Base-by-base conservation (phyloP, 495 filamentous ascomycete species). In the Neurospora tetraspora region DNA sequence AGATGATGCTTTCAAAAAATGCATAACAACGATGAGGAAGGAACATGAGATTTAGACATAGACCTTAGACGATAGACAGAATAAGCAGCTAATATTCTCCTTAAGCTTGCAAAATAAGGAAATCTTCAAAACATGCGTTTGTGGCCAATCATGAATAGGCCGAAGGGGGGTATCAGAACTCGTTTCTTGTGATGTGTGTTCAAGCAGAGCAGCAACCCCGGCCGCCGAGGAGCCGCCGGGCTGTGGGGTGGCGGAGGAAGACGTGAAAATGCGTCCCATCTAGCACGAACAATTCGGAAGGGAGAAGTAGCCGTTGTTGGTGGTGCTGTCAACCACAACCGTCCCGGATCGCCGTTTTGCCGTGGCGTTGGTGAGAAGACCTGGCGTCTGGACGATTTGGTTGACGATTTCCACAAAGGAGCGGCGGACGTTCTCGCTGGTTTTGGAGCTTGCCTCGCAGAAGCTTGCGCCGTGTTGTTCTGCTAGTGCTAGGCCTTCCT, bases 381-480 rank as follows among this genome's bases (percentile, higher is more conserved):
- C 78, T 3, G 84, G 84, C 42, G 78, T 83, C 38, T 80, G 80
- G 38, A 89, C 82, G 69, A 90, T 87, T 71, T 74, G 76, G 71
- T 88, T 82, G 70, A 89, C 86, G 42, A 86, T 79, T 59, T 88
- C 86, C 70, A 86, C 80, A 79, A 90, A 90, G 34, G 86, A 83
- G 75, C 80, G 80, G 47, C 81, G 75, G 18, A 89, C 82, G 74
- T 87, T 86, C 76, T 87, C 83, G 40, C 86, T 76, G 39, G 86
- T 87, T 80, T 87, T 88, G 36, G 84, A 79, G 73, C 86, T 88
- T 69, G 83, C 85, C 77, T 89, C 88, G 77, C 86, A 88, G 78
- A 88, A 89, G 11, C 76, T 78, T 2, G 79, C 80, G 4, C 83
- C 85, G 73, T 85, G 84, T 3, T 80, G 78, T 69, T 84, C 80